Base-by-base conservation (phyloP, 2,329 filamentous ascomycete genomes). In the Neopestalotiopsis sp. region DNA sequence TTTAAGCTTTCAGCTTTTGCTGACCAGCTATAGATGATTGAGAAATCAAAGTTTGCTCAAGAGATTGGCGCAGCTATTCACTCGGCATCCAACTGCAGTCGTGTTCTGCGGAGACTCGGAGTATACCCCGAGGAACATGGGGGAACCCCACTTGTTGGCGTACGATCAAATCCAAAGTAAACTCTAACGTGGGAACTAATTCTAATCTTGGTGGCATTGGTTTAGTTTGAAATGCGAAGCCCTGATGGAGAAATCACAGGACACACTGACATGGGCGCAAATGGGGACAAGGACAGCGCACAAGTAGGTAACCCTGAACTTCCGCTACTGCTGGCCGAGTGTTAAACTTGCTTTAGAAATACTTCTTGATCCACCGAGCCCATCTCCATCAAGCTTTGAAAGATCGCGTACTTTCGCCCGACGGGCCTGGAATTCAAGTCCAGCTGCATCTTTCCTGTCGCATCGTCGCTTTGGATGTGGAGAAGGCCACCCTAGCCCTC, bases 41-140 rank as follows among this genome's bases (percentile, higher is more conserved):
- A 91, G 71, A 84, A 88, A 74, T 89, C 88, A 0, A 79, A 80
- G 1, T 85, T 90, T 42, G 84, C 85, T 12, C 85, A 81, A 64
- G 89, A 91, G 75, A 78, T 83, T 1, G 89, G 89, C 0, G 89
- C 89, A 2, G 89, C 89, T 0, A 84, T 91, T 20, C 88, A 91
- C 73, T 75, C 91, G 4, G 85, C 87, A 0, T 88, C 90, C 0
- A 92, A 92, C 73, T 80, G 84, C 1, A 89, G 90, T 75, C 86
- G 87, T 0, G 77, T 91, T 2, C 79, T 92, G 12, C 78, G 79
- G 5, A 75, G 76, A 62, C 78, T 80, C 70, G 82, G 81, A 1
- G 76, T 84, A 17, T 73, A 72, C 0, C 78, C 80, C 4, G 81
- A 83, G 71, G 70, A 71, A 0, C 78, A 83, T 45, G 81, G 81